Evolutionary conservation across 345 rosid genomes (phyloP).

Genomic region (Sisymbrium altissimum): DNA sequence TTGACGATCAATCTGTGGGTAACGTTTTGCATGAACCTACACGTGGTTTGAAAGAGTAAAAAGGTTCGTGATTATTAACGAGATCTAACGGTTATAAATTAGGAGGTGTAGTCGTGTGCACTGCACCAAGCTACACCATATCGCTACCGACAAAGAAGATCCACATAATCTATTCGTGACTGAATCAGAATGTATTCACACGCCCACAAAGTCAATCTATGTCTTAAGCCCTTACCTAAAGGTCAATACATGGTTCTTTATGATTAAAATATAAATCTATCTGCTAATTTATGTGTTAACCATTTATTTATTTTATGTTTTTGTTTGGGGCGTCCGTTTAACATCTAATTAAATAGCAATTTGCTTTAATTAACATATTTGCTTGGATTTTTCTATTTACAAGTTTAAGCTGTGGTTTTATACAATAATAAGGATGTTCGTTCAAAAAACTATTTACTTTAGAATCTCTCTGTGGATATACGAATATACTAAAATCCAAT

Average conservation of each 20-base stretch:
- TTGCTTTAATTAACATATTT: not conserved
- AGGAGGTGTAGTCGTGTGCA: not conserved
- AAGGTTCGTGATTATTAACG: not conserved
- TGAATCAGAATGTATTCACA: constrained; percentile 17
- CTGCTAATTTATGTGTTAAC: not conserved
- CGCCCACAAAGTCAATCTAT: constrained; percentile 13
- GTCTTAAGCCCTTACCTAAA: constrained; percentile 29
- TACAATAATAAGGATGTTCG: not conserved
- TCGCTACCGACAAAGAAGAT: not conserved
- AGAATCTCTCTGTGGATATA: constrained; percentile 26
- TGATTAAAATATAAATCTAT: not conserved
- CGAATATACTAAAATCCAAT: constrained; percentile 23
- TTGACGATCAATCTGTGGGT: not conserved
- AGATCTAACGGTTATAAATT: constrained; percentile 1
- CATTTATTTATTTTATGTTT: not conserved
- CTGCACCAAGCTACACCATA: not conserved
- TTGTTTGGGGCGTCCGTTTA: not conserved
- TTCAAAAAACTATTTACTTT: constrained; percentile 15
- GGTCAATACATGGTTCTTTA: constrained; percentile 12
- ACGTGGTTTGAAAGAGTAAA: not conserved
- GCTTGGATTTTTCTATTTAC: not conserved
- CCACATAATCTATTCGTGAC: constrained; percentile 3
- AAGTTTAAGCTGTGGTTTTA: not conserved
- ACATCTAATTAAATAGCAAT: not conserved
- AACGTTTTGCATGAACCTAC: constrained; percentile 1